Evolutionary conservation across 78 protist genomes (phyloP).

Genomic region (Chrysochromulina tobinii): DNA sequence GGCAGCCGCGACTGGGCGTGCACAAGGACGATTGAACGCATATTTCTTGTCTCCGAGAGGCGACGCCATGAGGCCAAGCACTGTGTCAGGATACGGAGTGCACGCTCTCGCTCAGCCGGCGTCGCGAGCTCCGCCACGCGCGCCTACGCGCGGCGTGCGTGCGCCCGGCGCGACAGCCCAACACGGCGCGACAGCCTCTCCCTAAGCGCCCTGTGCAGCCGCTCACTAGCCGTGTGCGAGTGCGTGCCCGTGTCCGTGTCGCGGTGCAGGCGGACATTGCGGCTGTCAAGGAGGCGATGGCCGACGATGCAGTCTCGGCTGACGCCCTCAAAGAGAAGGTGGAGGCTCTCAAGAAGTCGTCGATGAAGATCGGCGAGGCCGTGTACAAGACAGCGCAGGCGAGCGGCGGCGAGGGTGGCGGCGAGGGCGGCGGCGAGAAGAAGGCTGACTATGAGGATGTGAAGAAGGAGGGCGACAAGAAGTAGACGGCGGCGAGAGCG

Average conservation of each 20-base stretch:
- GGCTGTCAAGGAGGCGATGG: not conserved
- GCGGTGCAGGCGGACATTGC: not conserved
- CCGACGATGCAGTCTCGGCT: not conserved
- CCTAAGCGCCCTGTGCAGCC: not conserved
- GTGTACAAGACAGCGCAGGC: not conserved
- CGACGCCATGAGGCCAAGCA: too few species aligned
- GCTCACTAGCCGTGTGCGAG: not conserved
- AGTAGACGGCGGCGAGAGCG: not conserved
- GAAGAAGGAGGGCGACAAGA: not conserved
- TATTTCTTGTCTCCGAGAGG: too few species aligned
- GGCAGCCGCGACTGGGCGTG: not conserved
- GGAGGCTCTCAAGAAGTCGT: not conserved
- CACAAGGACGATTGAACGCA: too few species aligned
- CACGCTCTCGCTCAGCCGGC: too few species aligned
- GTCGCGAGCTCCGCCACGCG: too few species aligned
- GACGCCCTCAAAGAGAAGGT: not conserved
- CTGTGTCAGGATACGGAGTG: too few species aligned
- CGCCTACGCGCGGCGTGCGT: too few species aligned
- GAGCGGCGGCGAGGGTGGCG: not conserved
- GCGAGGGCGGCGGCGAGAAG: not conserved
- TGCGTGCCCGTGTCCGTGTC: not conserved
- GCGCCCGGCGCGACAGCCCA: not conserved
- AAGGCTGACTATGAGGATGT: not conserved
- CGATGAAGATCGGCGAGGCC: conserved; percentile 42
- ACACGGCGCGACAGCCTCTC: not conserved